Evolutionary conservation across 2,329 filamentous ascomycete species (phyloP).

Genomic region (Emydomyces testavorans): DNA sequence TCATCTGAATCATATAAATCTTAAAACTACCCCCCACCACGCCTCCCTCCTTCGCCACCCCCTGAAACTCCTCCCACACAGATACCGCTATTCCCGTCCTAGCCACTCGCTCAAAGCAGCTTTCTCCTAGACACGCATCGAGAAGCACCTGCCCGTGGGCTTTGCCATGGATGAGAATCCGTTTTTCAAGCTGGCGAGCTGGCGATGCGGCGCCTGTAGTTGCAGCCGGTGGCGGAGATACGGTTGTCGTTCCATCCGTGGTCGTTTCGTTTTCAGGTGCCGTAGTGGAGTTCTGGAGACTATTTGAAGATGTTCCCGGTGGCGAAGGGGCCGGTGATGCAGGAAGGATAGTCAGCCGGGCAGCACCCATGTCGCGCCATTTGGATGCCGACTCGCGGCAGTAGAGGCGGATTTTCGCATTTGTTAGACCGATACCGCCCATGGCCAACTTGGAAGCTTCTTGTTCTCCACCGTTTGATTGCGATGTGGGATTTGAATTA

Average conservation of each 20-base stretch:
- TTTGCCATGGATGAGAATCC: constrained; percentile 65
- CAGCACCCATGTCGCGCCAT: constrained; percentile 87
- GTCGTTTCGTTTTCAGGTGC: constrained; percentile 16
- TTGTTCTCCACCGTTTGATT: constrained; percentile 42
- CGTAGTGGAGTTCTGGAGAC: constrained; percentile 20
- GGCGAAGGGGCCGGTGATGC: constrained; percentile 23
- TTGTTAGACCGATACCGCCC: constrained; percentile 52
- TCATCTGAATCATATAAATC: constrained; percentile 56
- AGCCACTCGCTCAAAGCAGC: constrained; percentile 72
- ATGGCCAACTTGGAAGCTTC: constrained; percentile 42
- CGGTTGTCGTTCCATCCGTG: constrained; percentile 2
- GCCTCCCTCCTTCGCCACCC: constrained; percentile 45
- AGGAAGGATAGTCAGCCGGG: constrained; percentile 68
- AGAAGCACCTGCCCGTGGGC: constrained; percentile 56
- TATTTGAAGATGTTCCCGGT: constrained; percentile 22
- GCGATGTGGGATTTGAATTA: constrained; percentile 44
- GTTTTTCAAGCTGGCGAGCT: constrained; percentile 64
- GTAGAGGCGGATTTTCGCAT: constrained; percentile 79
- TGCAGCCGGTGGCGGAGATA: constrained; percentile 16
- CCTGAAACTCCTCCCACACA: constrained; percentile 68
- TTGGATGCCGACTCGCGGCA: constrained; percentile 61
- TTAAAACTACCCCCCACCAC: constrained; percentile 47
- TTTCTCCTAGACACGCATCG: constrained; percentile 74
- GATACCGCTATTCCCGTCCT: constrained; percentile 78
- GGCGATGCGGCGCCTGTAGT: constrained; percentile 10